A percentile compares a stretch with the other conserved stretches of the same genome.
These are phyloP conservation scores for Ramalina intermedia DNA, from an alignment of 495 filamentous ascomycete genomes.

Conservation along the genomic window DNA sequence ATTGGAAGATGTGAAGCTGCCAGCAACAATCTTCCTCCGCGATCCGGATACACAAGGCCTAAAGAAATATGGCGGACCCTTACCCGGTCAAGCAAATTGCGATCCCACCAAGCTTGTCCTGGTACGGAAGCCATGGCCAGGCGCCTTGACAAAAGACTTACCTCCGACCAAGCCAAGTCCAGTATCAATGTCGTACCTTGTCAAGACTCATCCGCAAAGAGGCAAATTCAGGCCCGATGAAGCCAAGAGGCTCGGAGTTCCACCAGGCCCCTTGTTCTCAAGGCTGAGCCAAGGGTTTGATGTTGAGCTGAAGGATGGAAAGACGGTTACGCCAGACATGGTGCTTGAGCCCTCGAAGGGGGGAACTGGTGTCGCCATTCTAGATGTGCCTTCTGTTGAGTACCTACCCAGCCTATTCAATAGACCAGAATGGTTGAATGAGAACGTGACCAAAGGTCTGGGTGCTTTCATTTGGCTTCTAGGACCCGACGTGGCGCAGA, in stretches of 20 bases:
- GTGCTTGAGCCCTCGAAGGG: slow-evolving; percentile 40
- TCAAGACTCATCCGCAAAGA: slow-evolving; percentile 55
- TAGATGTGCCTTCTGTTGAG: slow-evolving; percentile 56
- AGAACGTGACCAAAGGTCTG: slow-evolving; percentile 49
- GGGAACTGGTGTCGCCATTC: slow-evolving; percentile 57
- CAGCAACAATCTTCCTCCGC: slow-evolving; percentile 55
- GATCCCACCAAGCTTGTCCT: slow-evolving; percentile 57
- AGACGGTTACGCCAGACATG: slow-evolving; percentile 48
- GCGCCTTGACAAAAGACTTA: slow-evolving; percentile 43
- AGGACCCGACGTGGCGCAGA: slow-evolving; percentile 45
- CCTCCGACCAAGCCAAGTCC: slow-evolving; percentile 48
- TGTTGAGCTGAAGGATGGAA: slow-evolving; percentile 41
- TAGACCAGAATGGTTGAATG: slow-evolving; percentile 58
- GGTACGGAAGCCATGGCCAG: slow-evolving; percentile 73
- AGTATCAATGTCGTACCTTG: slow-evolving; percentile 71
- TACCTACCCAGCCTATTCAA: slow-evolving; percentile 54
- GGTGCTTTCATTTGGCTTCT: slow-evolving; percentile 69
- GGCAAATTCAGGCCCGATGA: slow-evolving; percentile 62
- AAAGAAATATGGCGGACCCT: slow-evolving; percentile 50
- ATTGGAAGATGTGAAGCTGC: slow-evolving; percentile 49
- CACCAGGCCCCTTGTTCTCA: slow-evolving; percentile 36
- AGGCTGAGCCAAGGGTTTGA: slow-evolving; percentile 35
- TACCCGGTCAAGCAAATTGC: slow-evolving; percentile 32
- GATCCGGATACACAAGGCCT: slow-evolving; percentile 49
- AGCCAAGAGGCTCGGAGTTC: slow-evolving; percentile 47